phyloP scores from a whole-genome alignment of 73 alveolate genomes.

The Stentor roeselii region DNA sequence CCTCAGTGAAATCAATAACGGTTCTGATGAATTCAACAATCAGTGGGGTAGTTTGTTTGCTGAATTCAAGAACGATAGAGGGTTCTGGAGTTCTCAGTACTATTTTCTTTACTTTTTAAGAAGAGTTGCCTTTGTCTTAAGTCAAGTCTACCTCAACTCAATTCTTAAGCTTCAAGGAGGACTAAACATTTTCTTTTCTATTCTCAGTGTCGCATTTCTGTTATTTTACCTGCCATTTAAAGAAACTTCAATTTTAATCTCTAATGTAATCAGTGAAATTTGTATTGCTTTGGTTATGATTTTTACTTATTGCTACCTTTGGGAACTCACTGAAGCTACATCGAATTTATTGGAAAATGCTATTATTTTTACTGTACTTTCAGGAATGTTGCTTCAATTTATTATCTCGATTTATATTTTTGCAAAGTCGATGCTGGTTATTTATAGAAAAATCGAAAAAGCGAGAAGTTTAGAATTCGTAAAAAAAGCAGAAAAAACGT shows the following conservation, averaged over 20 bases:
- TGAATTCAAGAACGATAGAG: constrained; percentile 18
- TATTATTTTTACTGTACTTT: neutral
- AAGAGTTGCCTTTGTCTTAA: neutral
- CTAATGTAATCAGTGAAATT: neutral
- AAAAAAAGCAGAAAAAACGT: too few relatives aligned
- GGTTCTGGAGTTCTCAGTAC: neutral
- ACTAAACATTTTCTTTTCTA: neutral
- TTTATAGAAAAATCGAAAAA: too few relatives aligned
- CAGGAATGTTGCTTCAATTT: neutral
- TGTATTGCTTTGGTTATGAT: neutral
- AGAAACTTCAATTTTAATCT: neutral
- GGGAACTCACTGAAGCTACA: neutral
- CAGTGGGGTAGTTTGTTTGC: neutral
- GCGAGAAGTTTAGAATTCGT: too few relatives aligned
- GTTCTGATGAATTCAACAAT: neutral
- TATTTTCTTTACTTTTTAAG: constrained; percentile 5
- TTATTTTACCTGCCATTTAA: neutral
- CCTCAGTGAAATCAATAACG: neutral
- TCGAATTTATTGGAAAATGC: neutral
- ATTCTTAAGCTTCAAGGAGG: neutral
- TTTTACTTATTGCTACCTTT: neutral
- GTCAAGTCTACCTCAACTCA: neutral
- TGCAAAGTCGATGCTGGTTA: neutral
- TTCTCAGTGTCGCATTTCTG: neutral
- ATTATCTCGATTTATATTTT: neutral